Evolutionary conservation across 768 basidiomycete species (phyloP), one percentile per base, ranked within the genome.

Genomic region (Rhodotorula diobovata): DNA sequence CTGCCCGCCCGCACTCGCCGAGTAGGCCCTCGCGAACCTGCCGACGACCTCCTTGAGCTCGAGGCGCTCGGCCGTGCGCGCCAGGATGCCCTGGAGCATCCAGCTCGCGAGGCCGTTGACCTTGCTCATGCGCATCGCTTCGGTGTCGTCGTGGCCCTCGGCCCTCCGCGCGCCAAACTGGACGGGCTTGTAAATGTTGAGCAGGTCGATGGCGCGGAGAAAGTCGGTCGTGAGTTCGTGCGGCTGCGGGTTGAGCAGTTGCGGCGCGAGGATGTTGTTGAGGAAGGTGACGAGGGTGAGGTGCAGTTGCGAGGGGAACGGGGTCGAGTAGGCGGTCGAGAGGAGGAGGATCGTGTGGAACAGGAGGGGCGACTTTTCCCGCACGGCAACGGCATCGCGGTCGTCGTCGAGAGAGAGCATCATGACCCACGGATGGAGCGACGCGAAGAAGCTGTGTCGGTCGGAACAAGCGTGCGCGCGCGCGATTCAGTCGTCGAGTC

Each of bases 221-320:
- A 75, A 75, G 58, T 75, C 74, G 61, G 70, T 70, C 37, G 61
- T 66, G 53, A 75, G 67, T 48, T 75, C 74, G 70, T 75, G 71
- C 1, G 70, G 74, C 30, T 75, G 74, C 7, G 74, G 74, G 14
- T 59, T 64, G 37, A 75, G 60, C n/a, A 75, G 69, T 15, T 75
- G 74, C 8, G 74, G 74, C 16, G 74, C 74, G 64, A 75, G 46
- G 45, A 75, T 75, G 54, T 61, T 56, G 68, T 75, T 75, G 34
- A 66, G 53, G 58, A 72, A 75, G 21, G 74, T 72, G 34, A 70
- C 64, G 67, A 75, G 74, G 10, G 74, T 75, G 30, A 68, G 55
- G 50, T 75, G 74, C 14, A 75, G 70, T 32, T 75, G 74, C 0
- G 61, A 64, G 2, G 74, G 74, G 59, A 72, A 75, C 18, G 74